Evolutionary conservation across 1,284 basidiomycete genomes (phyloP), one percentile per base, ranked within the genome.

Genomic region (Trichosporon faecale): DNA sequence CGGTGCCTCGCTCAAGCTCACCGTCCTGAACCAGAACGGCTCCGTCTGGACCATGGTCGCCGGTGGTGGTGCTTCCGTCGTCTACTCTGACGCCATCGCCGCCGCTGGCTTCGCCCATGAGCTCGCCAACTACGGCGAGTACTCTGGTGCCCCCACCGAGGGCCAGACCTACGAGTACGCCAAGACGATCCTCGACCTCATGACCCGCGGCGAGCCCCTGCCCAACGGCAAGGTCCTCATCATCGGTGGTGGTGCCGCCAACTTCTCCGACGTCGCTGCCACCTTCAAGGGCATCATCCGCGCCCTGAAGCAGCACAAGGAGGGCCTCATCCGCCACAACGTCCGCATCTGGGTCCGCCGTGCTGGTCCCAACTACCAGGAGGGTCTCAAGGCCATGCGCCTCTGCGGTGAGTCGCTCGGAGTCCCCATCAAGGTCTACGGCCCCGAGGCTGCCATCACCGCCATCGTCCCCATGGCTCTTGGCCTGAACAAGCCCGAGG

Each of bases 11-110:
- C 90, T 99, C 83, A 99, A 99, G 85, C 89, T 99, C 67, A 99
- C 96, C 69, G 96, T 99, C 67, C 88, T 99, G 78, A 98, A 99
- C 85, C 85, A 93, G 67, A 90, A 92, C 80, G 97, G 96, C 76
- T 92, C 95, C 74, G 91, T 99, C 77, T 99, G 96, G 96, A 99
- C 96, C 75, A 99, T 99, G 96, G 96, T 99, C 72, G 96, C 97
- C 70, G 97, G 96, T 85, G 88, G 84, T 78, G 78, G 82, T 78
- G 80, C 78, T 68, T 82, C 80, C 61, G 80, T 82, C 73, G 79
- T 81, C 73, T 84, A 83, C 83, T 94, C 92, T 18, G 95, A 98
- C 79, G 95, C 95, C 75, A 98, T 98, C 76, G 94, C 95, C 70
- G 95, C 95, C 25, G 94, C 95, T 81, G 96, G 96, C 65, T 99